Conservation (phyloP, 2,329 filamentous ascomycete genomes). For the Hymenoscyphus repandus region DNA sequence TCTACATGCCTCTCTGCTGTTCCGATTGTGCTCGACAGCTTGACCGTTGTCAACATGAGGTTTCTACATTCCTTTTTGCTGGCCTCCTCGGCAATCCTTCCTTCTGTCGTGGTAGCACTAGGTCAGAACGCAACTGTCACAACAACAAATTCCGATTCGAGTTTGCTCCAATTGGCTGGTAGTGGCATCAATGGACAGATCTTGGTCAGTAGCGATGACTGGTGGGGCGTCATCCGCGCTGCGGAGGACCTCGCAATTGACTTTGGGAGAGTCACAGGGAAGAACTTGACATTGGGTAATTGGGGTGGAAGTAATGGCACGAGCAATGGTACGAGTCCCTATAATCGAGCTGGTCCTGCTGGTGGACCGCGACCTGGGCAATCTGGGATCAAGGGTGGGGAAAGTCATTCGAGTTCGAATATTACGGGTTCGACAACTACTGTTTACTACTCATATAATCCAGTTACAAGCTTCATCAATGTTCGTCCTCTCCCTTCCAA, state of each 20-base stretch:
- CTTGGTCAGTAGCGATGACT: slow-evolving; percentile 53
- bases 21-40: background rate
- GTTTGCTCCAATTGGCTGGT: slow-evolving; percentile 23
- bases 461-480: slow-evolving; percentile 24
- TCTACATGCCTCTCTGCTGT: background rate
- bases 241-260: slow-evolving; percentile 63
- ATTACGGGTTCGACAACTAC: slow-evolving; percentile 12
- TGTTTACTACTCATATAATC: slow-evolving; percentile 25
- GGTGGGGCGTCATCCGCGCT: slow-evolving; percentile 63
- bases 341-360: too few relatives aligned
- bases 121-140: slow-evolving; percentile 42
- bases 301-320: slow-evolving; percentile 10
- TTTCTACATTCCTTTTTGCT: slow-evolving; percentile 9
- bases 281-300: slow-evolving; percentile 47
- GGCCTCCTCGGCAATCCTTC: slow-evolving; percentile 19
- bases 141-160: slow-evolving; percentile 35
- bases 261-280: slow-evolving; percentile 66
- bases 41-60: slow-evolving; percentile 18
- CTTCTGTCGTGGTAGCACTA: slow-evolving; percentile 33
- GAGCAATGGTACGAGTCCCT: background rate
- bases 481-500: slow-evolving; percentile 18
- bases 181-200: slow-evolving; percentile 42
- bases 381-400: slow-evolving; percentile 4
- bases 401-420: slow-evolving; percentile 14
- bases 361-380: background rate